A percentile compares a stretch with the other conserved stretches of the same genome.
phyloP scores from a whole-genome alignment of 208 protist species.

The Strigomonas culicis region DNA sequence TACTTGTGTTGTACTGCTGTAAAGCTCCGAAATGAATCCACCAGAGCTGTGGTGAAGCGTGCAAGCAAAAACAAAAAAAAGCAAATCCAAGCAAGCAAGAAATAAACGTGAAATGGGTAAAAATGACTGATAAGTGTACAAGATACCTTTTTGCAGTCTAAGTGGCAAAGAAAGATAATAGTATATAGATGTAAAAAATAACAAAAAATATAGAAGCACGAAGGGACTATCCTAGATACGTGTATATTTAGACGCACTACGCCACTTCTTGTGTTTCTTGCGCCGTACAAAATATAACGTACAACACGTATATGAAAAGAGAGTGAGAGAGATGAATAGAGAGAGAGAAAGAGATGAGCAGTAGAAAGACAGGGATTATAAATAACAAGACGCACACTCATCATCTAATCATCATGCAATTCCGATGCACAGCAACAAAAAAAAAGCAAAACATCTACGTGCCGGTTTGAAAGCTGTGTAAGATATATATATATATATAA shows the following conservation, averaged over 20 bases:
- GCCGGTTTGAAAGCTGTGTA: not conserved
- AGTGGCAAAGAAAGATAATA: not conserved
- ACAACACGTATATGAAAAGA: too few species aligned
- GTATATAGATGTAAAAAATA: conserved; percentile 4
- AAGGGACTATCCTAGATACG: too few species aligned
- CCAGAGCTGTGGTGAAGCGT: not conserved
- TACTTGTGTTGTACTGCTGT: not conserved
- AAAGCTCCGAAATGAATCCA: conserved; percentile 1
- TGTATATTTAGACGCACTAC: too few species aligned
- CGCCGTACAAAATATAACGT: too few species aligned
- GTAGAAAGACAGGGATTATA: too few species aligned
- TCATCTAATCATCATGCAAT: too few species aligned
- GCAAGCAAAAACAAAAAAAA: conserved; percentile 7
- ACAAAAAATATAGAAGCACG: not conserved
- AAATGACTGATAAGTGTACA: not conserved
- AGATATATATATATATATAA: not conserved
- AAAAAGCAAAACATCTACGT: too few species aligned
- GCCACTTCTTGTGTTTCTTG: too few species aligned
- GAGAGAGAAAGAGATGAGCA: too few species aligned
- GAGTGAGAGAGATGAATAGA: too few species aligned
- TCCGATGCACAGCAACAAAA: too few species aligned
- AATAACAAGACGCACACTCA: too few species aligned
- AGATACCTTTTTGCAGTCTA: not conserved
- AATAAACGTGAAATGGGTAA: not conserved
- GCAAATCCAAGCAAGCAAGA: conserved; percentile 6